Conservation (phyloP, 1,139 yeast genomes). For the Sugiyamaella castrensis region DNA sequence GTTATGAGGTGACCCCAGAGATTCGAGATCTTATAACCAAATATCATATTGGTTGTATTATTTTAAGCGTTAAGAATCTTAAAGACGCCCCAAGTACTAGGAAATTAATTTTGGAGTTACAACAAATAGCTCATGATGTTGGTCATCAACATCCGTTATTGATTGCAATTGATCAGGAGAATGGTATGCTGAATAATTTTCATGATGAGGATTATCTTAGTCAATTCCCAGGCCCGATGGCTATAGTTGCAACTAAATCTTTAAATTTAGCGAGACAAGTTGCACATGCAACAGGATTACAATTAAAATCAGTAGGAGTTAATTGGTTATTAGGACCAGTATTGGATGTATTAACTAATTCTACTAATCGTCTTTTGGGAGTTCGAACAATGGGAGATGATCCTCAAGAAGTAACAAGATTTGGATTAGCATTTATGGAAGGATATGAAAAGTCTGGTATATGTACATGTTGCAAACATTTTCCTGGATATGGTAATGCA, state of each 20-base stretch:
- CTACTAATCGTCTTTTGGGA: constrained; percentile 57
- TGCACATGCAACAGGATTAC: constrained; percentile 55
- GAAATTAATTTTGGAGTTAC: constrained; percentile 52
- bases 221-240: constrained; percentile 68
- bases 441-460: constrained; percentile 59
- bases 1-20: constrained; percentile 54
- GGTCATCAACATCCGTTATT: constrained; percentile 53
- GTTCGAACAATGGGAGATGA: constrained; percentile 64
- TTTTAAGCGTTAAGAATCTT: constrained; percentile 55
- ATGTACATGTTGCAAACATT: constrained; percentile 59
- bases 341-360: constrained; percentile 58
- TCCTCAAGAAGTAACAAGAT: constrained; percentile 55
- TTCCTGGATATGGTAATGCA: constrained; percentile 67
- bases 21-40: constrained; percentile 54
- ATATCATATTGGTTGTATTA: constrained; percentile 55
- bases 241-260: constrained; percentile 56
- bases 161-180: constrained; percentile 47
- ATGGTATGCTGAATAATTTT: constrained; percentile 52
- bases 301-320: constrained; percentile 54
- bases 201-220: constrained; percentile 53
- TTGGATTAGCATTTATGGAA: constrained; percentile 52
- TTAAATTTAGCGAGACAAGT: constrained; percentile 51
- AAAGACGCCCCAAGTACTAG: constrained; percentile 50
- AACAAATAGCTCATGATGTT: constrained; percentile 52
- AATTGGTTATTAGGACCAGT: constrained; percentile 63